Evolutionary conservation across 2,329 filamentous ascomycete genomes (phyloP), one percentile per base, ranked within the genome.

Genomic region (Mycosphaerella sp.): DNA sequence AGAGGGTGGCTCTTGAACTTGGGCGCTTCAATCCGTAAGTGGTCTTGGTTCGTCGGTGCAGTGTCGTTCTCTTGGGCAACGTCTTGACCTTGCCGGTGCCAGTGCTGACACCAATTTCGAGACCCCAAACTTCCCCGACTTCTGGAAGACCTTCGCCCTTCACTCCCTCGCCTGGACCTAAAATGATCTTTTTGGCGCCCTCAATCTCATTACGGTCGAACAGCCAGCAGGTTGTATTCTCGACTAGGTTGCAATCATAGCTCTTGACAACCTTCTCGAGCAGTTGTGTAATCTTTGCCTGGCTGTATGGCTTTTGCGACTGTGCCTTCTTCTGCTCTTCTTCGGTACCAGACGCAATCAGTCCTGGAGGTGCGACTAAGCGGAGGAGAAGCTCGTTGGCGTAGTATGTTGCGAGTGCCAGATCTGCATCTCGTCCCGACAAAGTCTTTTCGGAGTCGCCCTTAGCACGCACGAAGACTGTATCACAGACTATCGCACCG

Each of bases 191-290:
- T 84, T 96, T 96, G 78, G 86, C 84, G 65, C 87, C 87, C 77
- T 98, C 93, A 59, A 98, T 97, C 73, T 98, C 93, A 73, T 97
- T 95, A 70, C 87, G 87, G 68, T 89, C 89, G 70, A 98, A 97
- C 55, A 89, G 75, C 90, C 93, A 98, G 67, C 88, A 95, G 39
- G 93, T 98, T 58, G 93, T 98, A 79, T 90, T 95, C 80, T 98
- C 93, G 50, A 98, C 89, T 21, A 97, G 75, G 70, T 85, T 94
- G 79, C 87, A 90, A 56, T 88, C 90, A 73, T 94, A 98, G 63
- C 81, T 79, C 76, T 94, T 89, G 68, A 84, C 87, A 41, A 97
- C 81, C 79, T 93, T 96, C 74, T 96, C 89, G 44, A 98, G 76
- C 58, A 97, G 76, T 63, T 80, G 78, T 58, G 86, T 93, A 66